A percentile compares a stretch with the other conserved stretches of the same genome.
These are phyloP conservation scores for Diaporthe sp. DNA, from an alignment of 2,329 filamentous ascomycete genomes.

Conservation along the genomic window DNA sequence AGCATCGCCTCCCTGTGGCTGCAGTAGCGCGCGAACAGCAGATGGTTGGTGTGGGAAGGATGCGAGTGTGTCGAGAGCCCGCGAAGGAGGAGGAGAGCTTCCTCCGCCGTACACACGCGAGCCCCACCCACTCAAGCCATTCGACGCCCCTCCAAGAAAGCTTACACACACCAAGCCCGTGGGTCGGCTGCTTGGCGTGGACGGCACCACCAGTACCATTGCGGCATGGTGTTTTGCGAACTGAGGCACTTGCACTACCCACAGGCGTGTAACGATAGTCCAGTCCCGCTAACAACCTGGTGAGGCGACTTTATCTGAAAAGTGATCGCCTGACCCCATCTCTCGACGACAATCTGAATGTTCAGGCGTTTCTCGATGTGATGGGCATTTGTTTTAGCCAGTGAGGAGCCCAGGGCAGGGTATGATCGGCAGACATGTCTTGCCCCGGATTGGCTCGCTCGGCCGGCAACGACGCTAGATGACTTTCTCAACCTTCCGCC, in stretches of 20 bases:
- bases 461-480: conserved; percentile 7
- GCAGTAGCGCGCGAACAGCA: conserved; percentile 22
- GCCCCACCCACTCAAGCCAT: conserved; percentile 1
- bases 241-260: neutral
- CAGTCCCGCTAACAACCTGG: neutral
- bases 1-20: conserved; percentile 32
- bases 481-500: neutral
- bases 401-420: neutral
- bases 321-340: conserved; percentile 21
- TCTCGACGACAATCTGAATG: neutral
- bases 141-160: conserved; percentile 11
- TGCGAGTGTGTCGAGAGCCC: neutral
- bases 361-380: neutral
- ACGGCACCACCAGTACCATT: neutral
- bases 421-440: neutral
- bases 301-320: neutral
- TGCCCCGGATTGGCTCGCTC: conserved; percentile 15
- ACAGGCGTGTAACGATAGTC: neutral
- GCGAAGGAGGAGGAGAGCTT: neutral
- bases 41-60: neutral
- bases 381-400: neutral
- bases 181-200: conserved; percentile 11
- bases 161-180: conserved; percentile 26
- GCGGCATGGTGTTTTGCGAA: neutral
- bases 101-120: neutral